Percentiles rank a stretch among this genome's conserved stretches.
phyloP scores from a whole-genome alignment of 2,329 filamentous ascomycete species.

The Colletotrichum sp. region DNA sequence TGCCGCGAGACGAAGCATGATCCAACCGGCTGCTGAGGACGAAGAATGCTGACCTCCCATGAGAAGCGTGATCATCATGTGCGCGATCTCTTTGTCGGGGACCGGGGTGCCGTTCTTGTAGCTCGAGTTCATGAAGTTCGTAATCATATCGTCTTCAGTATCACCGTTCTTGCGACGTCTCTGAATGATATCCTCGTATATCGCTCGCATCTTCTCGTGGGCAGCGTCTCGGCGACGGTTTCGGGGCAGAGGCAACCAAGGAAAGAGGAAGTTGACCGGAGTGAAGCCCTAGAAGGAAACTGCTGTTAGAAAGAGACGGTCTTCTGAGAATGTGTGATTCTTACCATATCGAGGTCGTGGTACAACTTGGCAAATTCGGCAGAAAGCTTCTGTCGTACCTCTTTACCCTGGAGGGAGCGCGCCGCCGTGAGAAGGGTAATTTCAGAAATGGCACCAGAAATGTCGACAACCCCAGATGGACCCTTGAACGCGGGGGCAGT shows the following conservation, averaged over 20 bases:
- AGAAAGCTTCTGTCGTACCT: constrained; percentile 76
- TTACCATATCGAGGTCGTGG: constrained; percentile 79
- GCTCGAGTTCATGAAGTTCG: constrained; percentile 82
- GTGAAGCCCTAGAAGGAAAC: constrained; percentile 68
- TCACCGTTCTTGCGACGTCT: constrained; percentile 64
- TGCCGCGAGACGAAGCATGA: constrained; percentile 79
- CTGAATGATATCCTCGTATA: constrained; percentile 83
- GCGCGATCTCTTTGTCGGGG: constrained; percentile 82
- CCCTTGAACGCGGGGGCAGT: constrained; percentile 65
- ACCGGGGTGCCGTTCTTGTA: constrained; percentile 84
- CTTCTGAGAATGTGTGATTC: background rate
- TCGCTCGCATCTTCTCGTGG: constrained; percentile 67
- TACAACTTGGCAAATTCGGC: constrained; percentile 83
- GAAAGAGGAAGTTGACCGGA: constrained; percentile 88
- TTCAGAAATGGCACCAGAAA: constrained; percentile 79
- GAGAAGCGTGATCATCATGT: constrained; percentile 93
- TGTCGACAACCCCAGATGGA: constrained; percentile 72
- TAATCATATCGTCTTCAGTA: constrained; percentile 79
- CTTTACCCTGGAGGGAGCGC: constrained; percentile 84
- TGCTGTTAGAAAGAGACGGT: background rate
- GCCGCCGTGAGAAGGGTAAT: constrained; percentile 91
- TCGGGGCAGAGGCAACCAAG: constrained; percentile 88
- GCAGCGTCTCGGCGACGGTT: constrained; percentile 49
- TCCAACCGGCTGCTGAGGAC: constrained; percentile 86
- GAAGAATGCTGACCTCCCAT: constrained; percentile 94